Evolutionary conservation across 2,329 filamentous ascomycete species (phyloP).

Genomic region (Stachybotrys echinatus): DNA sequence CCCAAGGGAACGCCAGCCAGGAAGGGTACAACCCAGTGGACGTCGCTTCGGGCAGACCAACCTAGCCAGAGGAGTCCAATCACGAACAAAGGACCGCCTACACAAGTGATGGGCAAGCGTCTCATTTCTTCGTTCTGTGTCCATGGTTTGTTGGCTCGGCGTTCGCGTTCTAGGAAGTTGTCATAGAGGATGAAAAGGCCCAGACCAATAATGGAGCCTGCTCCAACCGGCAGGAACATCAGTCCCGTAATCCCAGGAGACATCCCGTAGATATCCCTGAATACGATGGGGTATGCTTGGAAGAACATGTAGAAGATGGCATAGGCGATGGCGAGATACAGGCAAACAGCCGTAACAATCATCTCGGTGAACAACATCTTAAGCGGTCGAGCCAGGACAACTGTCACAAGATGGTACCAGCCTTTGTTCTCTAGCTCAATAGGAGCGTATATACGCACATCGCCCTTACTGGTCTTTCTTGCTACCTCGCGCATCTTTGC

Average conservation of each 20-base stretch:
- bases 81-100: neutral
- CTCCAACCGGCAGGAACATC: conserved; percentile 7
- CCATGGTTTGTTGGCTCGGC: neutral
- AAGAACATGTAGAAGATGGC: conserved; percentile 58
- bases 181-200: neutral
- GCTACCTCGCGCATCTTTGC: neutral
- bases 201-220: conserved; percentile 3
- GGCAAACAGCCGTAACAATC: conserved; percentile 20
- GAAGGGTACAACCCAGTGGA: neutral
- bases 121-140: neutral
- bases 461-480: neutral
- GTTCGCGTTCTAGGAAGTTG: neutral
- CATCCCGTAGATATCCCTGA: conserved; percentile 6
- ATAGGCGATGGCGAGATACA: conserved; percentile 34
- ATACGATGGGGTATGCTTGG: conserved; percentile 43
- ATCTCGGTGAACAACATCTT: conserved; percentile 45
- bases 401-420: conserved; percentile 3
- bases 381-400: conserved; percentile 3
- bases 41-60: neutral
- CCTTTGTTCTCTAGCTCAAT: neutral
- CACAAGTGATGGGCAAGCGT: neutral
- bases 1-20: neutral
- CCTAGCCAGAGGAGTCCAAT: conserved; percentile 1
- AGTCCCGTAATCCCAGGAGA: conserved; percentile 4
- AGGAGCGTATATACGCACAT: neutral